Base-by-base conservation (phyloP, 1,139 yeast species). In the Kodamaea alishanica region DNA sequence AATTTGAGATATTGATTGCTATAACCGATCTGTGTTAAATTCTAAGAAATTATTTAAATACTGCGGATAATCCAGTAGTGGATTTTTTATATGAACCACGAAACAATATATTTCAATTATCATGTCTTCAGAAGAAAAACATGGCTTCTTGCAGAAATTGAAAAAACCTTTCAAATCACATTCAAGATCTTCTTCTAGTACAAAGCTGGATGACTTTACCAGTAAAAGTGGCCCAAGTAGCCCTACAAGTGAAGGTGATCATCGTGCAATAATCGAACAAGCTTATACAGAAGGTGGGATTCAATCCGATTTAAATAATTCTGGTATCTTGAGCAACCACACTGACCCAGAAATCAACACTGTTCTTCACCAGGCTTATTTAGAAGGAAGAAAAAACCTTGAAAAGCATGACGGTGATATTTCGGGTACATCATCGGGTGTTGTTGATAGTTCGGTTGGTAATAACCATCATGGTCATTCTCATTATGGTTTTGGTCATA, bases 161-260 rank as follows among this genome's bases (percentile, higher is more conserved):
- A 55, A 56, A 49, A 54, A 65, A 36, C 58, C 66, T 15, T 58
- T 63, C 52, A 52, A 44, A 34, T 52, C 60, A 22, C 58, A 55
- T 32, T 55, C 60, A 23, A 43, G 58, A 28, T 39, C 52, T 8
- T 42, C 54, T 22, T 51, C 58, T 24, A 37, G 42, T 15, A 26
- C 43, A 20, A 41, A 35, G 34, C 37, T 44, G 8, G n/a, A n/a
- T n/a, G n/a, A n/a, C n/a, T n/a, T n/a, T n/a, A 11, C 30, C 9
- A 20, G 12, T 28, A 28, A 9, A 15, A 15, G 9, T 7, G 6
- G 9, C n/a, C n/a, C n/a, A 28, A 6, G 15, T 10, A 6, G 6
- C 9, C 6, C 30, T 10, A 15, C 30, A 28, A n/a, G n/a, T n/a
- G n/a, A n/a, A n/a, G n/a, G n/a, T n/a, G 15, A 10, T 9, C 30